Evolutionary conservation across 1,139 yeast species (phyloP), one percentile per base, ranked within the genome.

Genomic region (Taphrina flavorubra): DNA sequence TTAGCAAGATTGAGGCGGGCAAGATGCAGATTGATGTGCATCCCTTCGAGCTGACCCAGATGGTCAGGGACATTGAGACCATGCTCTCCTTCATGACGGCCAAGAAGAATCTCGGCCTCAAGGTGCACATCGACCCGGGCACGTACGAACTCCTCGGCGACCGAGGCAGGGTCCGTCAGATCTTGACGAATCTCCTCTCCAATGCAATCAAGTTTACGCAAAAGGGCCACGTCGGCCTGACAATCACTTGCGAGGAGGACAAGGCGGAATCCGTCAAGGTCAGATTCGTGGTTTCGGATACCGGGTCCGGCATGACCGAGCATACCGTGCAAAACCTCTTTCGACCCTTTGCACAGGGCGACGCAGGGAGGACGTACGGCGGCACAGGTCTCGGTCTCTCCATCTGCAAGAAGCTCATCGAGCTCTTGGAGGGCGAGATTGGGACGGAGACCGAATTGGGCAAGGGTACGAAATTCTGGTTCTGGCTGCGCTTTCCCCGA

Each of bases 201-300:
- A 92, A 90, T 77, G 89, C 96, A 0, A 81, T 92, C 73, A 92
- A 92, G 75, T 92, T 92, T 74, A 92, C 97, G 7, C 86, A 85
- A 71, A 80, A 82, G 71, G 95, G 95, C 56, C 71, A 74, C 16
- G 70, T 75, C 34, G 67, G 71, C 3, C 63, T 63, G 25, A 39
- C 18, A 71, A 70, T n/a, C 36, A 40, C 16, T 3, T 46, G 58
- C 14, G 60, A 69, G 14, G 69, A 63, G 34, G 69, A 57, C 14
- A 39, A 51, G 6, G 68, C 40, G 4, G 64, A 65, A 7, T 39
- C 39, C 4, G 72, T 75, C 87, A 90, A 84, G 1, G 76, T 89
- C 61, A 87, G 87, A 74, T 85, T 92, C 63, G 86, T 86, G 71
- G 96, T 92, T 25, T 83, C 83, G 55, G 89, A 86, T 73, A 84